Conservation (phyloP, 106 monocot species). For the Allium cepa region DNA sequence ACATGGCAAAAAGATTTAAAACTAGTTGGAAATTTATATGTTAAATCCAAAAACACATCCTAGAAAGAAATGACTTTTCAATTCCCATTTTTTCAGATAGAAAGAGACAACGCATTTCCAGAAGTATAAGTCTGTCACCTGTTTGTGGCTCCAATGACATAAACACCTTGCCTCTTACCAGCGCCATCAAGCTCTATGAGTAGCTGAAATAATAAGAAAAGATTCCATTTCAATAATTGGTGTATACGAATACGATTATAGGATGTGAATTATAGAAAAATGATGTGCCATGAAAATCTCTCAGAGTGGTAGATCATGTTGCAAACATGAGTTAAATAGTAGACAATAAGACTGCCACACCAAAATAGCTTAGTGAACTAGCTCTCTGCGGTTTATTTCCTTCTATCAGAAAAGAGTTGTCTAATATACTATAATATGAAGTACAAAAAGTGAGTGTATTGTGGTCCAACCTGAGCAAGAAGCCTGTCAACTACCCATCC, state of each 20-base stretch:
- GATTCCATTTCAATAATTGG: not conserved
- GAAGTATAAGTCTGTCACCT: slow-evolving; percentile 26
- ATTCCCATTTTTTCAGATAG: no score
- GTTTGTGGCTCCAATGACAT: slow-evolving; percentile 94
- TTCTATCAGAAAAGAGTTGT: no score
- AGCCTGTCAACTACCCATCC: slow-evolving; percentile 73
- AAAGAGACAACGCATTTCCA: no score
- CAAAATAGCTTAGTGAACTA: no score
- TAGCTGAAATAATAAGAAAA: slow-evolving; percentile 32
- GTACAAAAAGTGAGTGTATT: not conserved
- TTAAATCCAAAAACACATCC: no score
- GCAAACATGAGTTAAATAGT: no score
- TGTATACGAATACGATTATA: not conserved
- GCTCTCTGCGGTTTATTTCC: no score
- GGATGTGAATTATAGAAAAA: not conserved
- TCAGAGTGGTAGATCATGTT: no score
- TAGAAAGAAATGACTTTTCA: no score
- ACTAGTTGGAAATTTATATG: no score
- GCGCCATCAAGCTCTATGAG: slow-evolving; percentile 93
- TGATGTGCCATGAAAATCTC: not conserved
- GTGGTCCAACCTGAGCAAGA: slow-evolving; percentile 56
- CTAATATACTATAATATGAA: not conserved
- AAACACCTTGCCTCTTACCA: slow-evolving; percentile 72
- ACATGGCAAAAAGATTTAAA: no score
- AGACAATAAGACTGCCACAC: no score